Evolutionary conservation across 75 land plant species (phyloP).

Genomic region (Ceratopteris richardii): DNA sequence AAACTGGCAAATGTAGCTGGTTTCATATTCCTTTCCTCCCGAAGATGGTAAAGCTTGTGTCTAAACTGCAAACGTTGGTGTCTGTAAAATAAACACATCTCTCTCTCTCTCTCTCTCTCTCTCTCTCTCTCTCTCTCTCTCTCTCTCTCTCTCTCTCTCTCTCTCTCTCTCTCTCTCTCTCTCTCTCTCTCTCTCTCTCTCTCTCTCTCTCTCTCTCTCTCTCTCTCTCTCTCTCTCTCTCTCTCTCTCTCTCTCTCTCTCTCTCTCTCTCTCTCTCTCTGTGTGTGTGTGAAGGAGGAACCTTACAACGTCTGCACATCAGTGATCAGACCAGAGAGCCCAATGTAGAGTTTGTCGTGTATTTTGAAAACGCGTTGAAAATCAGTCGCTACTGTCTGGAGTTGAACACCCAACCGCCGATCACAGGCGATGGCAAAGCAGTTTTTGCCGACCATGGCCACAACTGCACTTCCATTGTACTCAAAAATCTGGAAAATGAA

Average conservation of each 20-base stretch:
- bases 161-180: too few relatives aligned
- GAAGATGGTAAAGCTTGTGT: slow-evolving; percentile 82
- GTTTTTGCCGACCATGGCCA: slow-evolving; percentile 98
- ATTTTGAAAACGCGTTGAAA: slow-evolving; percentile 79
- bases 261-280: too few relatives aligned
- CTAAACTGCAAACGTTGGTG: slow-evolving; percentile 79
- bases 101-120: too few relatives aligned
- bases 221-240: too few relatives aligned
- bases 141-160: too few relatives aligned
- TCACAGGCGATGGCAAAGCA: slow-evolving; percentile 99
- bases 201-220: too few relatives aligned
- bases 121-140: too few relatives aligned
- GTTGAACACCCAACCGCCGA: slow-evolving; percentile 80
- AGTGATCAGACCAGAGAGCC: slow-evolving; percentile 87
- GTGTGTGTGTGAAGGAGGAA: not conserved
- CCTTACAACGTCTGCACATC: slow-evolving; percentile 90
- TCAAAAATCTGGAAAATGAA: slow-evolving; percentile 61
- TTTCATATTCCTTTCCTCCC: slow-evolving; percentile 93
- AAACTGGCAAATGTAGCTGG: slow-evolving; percentile 96
- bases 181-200: too few relatives aligned
- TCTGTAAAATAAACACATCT: slow-evolving; percentile 27
- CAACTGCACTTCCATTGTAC: slow-evolving; percentile 96
- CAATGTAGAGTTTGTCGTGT: slow-evolving; percentile 78
- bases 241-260: too few relatives aligned
- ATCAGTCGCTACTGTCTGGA: slow-evolving; percentile 92